Conservation (phyloP, 495 filamentous ascomycete genomes). For the Aspergillus ostianus region DNA sequence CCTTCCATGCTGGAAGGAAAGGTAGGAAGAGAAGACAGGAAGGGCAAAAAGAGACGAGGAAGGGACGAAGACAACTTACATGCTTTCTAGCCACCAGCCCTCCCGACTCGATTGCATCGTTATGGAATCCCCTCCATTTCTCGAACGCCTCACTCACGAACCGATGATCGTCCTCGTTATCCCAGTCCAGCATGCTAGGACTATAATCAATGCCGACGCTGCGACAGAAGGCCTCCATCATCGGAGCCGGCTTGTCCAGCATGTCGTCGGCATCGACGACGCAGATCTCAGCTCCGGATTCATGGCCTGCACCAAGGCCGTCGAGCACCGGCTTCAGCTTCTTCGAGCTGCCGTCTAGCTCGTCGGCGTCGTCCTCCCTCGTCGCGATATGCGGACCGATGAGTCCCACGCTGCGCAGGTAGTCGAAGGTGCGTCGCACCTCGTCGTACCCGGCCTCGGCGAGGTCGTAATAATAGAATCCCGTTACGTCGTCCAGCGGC, state of each 20-base stretch:
- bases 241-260: slow-evolving; percentile 72
- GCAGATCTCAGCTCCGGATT: slow-evolving; percentile 60
- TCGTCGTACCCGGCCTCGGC: slow-evolving; percentile 88
- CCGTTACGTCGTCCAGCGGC: slow-evolving; percentile 74
- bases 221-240: slow-evolving; percentile 74
- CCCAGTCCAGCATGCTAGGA: slow-evolving; percentile 79
- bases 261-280: slow-evolving; percentile 95
- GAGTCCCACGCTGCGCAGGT: slow-evolving; percentile 58
- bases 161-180: slow-evolving; percentile 63
- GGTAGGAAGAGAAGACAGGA: background rate
- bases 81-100: slow-evolving; percentile 66
- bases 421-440: slow-evolving; percentile 81
- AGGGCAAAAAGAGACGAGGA: background rate
- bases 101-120: slow-evolving; percentile 82
- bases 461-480: slow-evolving; percentile 82
- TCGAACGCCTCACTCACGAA: slow-evolving; percentile 70
- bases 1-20: background rate
- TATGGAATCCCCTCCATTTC: slow-evolving; percentile 96
- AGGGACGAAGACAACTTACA: slow-evolving; percentile 54
- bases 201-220: slow-evolving; percentile 71
- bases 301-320: slow-evolving; percentile 10
- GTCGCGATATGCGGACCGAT: slow-evolving; percentile 62
- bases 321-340: slow-evolving; percentile 31
- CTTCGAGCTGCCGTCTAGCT: slow-evolving; percentile 23
- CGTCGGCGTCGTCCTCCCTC: slow-evolving; percentile 30